Percentiles rank a stretch among this genome's conserved stretches.
Conservation (phyloP, 73 alveolate genomes). For the Urostyla sp. region DNA sequence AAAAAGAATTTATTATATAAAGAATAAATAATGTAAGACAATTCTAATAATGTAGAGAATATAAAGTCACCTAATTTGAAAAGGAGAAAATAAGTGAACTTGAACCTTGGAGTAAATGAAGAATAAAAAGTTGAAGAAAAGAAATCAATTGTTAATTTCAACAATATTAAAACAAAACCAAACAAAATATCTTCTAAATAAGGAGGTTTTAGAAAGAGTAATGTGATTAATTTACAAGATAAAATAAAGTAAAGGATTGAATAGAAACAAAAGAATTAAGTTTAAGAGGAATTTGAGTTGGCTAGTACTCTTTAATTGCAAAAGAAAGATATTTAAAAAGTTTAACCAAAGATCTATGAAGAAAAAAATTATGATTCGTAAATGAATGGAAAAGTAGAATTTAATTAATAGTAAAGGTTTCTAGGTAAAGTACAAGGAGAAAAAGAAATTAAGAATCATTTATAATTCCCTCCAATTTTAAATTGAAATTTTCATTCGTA, state of each 20-base stretch:
- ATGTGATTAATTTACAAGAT: not conserved
- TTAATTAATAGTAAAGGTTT: not conserved
- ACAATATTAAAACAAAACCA: no score
- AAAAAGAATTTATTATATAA: no score
- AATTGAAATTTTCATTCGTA: not conserved
- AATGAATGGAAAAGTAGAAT: not conserved
- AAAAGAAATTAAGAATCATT: slow-evolving; percentile 7
- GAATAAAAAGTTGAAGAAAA: not conserved
- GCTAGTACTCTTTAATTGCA: not conserved
- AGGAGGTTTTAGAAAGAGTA: no score
- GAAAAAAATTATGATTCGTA: slow-evolving; percentile 1
- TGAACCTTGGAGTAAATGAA: not conserved
- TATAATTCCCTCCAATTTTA: not conserved
- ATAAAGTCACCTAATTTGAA: no score
- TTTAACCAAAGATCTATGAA: not conserved
- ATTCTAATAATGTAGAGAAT: no score
- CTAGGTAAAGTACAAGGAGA: slow-evolving; percentile 14
- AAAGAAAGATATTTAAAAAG: not conserved
- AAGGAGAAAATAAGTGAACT: no score
- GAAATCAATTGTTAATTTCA: not conserved
- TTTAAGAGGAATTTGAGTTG: not conserved
- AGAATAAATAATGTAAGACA: no score
- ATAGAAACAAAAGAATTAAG: not conserved
- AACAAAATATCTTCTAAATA: no score
- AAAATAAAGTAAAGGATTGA: not conserved